phyloP scores from a whole-genome alignment of 495 filamentous ascomycete genomes.

The Podospora conica region DNA sequence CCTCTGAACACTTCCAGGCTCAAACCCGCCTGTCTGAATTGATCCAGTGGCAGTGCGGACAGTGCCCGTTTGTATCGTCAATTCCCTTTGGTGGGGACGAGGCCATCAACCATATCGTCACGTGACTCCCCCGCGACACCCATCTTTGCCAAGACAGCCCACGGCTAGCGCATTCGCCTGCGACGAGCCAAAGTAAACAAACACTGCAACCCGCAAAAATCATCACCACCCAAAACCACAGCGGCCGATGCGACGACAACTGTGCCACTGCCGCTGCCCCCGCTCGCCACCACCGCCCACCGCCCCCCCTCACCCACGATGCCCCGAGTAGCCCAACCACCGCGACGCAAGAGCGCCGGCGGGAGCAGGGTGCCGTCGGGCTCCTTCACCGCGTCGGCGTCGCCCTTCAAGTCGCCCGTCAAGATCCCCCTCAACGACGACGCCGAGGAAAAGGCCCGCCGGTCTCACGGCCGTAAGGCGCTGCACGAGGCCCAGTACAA shows the following conservation, averaged over 20 bases:
- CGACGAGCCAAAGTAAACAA: constrained; percentile 23
- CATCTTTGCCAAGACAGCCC: background rate
- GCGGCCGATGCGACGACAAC: constrained; percentile 4
- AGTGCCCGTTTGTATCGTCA: background rate
- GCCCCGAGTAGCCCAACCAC: constrained; percentile 64
- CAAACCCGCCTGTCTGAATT: background rate
- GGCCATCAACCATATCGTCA: background rate
- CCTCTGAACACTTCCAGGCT: background rate
- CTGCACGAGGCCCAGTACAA: constrained; percentile 88
- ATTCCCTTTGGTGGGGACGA: background rate
- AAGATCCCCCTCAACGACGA: constrained; percentile 98
- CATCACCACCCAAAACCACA: background rate
- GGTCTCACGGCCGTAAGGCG: constrained; percentile 80
- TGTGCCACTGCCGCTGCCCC: background rate
- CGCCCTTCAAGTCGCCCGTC: constrained; percentile 60
- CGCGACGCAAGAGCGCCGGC: constrained; percentile 39
- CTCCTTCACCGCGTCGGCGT: constrained; percentile 39
- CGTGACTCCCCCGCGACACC: constrained; percentile 4
- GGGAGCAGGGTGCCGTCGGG: constrained; percentile 45
- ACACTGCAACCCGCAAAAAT: constrained; percentile 11
- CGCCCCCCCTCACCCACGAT: constrained; percentile 40
- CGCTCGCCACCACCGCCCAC: background rate
- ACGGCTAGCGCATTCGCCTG: background rate
- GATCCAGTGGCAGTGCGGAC: background rate
- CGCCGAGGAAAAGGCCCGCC: constrained; percentile 79